Evolutionary conservation across 371 early-diverging fungal genomes (phyloP).

Genomic region (Mortierella sp.): DNA sequence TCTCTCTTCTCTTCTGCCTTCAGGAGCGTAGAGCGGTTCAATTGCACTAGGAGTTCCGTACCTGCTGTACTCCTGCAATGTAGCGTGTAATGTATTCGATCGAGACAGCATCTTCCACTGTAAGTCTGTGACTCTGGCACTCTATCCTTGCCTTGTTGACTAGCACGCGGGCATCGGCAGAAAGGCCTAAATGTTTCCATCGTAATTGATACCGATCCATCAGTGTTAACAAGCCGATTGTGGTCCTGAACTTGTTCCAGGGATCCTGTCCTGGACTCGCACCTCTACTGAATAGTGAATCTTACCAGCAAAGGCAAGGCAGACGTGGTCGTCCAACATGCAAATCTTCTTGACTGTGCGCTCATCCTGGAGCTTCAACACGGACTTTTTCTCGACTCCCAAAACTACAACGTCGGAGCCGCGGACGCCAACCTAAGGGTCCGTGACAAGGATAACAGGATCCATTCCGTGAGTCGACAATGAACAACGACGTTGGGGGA

Average conservation of each 20-base stretch:
- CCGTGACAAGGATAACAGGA: background rate
- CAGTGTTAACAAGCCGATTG: background rate
- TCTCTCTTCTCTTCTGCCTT: background rate
- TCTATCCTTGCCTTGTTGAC: constrained; percentile 98
- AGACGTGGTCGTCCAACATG: constrained; percentile 96
- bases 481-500: background rate
- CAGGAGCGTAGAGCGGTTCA: background rate
- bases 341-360: constrained; percentile 97
- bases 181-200: constrained; percentile 71
- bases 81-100: constrained; percentile 98
- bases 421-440: constrained; percentile 96
- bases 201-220: background rate
- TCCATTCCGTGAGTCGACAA: constrained; percentile 5
- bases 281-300: background rate
- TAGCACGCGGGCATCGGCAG: constrained; percentile 97
- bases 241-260: background rate
- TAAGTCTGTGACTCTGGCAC: constrained; percentile 96
- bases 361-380: constrained; percentile 96
- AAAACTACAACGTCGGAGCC: constrained; percentile 93
- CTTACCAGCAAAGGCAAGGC: constrained; percentile 95
- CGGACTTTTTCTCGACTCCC: constrained; percentile 98
- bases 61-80: constrained; percentile 97
- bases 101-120: constrained; percentile 97
- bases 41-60: constrained; percentile 34
- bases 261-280: background rate